Conservation (phyloP, 495 filamentous ascomycete genomes). For the Haplographium delicatum region DNA sequence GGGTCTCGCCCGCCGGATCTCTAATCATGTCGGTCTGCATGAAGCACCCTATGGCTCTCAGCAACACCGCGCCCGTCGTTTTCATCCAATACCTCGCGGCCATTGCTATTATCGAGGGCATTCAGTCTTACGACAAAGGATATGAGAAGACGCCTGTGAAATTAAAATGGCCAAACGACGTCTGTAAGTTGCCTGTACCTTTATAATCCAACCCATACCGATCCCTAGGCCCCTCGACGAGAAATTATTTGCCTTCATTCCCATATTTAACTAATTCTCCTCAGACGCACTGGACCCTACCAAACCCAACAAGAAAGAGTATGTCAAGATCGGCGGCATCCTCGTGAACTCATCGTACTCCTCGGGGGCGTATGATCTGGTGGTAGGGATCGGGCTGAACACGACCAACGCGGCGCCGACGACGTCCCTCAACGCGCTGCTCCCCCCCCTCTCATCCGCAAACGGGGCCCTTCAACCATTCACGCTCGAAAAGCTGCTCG, state of each 20-base stretch:
- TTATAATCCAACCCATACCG: too few species aligned
- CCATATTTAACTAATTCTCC: too few species aligned
- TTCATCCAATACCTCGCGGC: constrained; percentile 93
- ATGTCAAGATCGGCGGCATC: constrained; percentile 92
- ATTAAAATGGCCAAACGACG: constrained; percentile 97
- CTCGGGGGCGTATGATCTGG: constrained; percentile 72
- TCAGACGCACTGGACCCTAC: constrained; percentile 70
- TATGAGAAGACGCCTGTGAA: constrained; percentile 74
- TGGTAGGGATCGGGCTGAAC: constrained; percentile 88
- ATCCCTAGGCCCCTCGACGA: too few species aligned
- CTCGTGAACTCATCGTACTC: constrained; percentile 85
- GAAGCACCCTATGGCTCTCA: constrained; percentile 68
- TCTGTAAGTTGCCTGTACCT: constrained; percentile 40
- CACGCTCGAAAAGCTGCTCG: constrained; percentile 75
- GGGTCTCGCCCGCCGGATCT: constrained; percentile 84
- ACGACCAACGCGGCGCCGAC: constrained; percentile 82
- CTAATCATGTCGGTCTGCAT: constrained; percentile 85
- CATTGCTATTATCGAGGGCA: constrained; percentile 81
- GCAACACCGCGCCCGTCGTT: constrained; percentile 72
- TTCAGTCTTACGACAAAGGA: constrained; percentile 70
- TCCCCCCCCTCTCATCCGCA: constrained; percentile 32
- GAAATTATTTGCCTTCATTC: too few species aligned
- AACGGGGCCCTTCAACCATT: constrained; percentile 43
- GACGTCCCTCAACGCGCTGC: constrained; percentile 73
- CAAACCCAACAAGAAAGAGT: constrained; percentile 52